These are phyloP conservation scores for Penicillium dipodomyicola DNA, from an alignment of 495 filamentous ascomycete species.

Conservation along the genomic window DNA sequence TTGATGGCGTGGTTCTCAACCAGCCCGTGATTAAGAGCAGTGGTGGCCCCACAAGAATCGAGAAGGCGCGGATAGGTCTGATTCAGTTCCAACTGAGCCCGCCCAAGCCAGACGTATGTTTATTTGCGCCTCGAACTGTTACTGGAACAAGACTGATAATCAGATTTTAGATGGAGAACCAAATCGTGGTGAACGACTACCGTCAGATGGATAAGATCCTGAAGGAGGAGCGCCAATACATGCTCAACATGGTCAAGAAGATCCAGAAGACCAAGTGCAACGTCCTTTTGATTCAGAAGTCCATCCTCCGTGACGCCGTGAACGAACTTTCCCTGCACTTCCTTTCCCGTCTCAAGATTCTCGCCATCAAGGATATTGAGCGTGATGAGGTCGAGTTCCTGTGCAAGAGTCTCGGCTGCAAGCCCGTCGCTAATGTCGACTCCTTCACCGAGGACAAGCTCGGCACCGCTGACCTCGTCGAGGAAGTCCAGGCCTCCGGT, in stretches of 20 bases:
- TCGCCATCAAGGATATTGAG: slow-evolving; percentile 95
- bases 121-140: background rate
- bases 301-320: slow-evolving; percentile 94
- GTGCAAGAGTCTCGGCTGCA: slow-evolving; percentile 97
- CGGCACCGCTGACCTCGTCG: slow-evolving; percentile 89
- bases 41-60: slow-evolving; percentile 86
- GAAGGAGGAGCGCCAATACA: slow-evolving; percentile 96
- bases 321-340: slow-evolving; percentile 97
- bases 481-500: slow-evolving; percentile 84
- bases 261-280: slow-evolving; percentile 99
- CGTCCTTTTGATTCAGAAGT: slow-evolving; percentile 97
- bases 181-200: slow-evolving; percentile 98
- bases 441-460: slow-evolving; percentile 99
- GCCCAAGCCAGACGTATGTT: slow-evolving; percentile 89
- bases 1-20: slow-evolving; percentile 90
- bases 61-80: slow-evolving; percentile 94
- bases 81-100: slow-evolving; percentile 99
- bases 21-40: slow-evolving; percentile 92
- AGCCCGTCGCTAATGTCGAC: slow-evolving; percentile 97
- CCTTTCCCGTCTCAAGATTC: slow-evolving; percentile 93
- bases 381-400: slow-evolving; percentile 98
- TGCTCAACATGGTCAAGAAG: slow-evolving; percentile 99
- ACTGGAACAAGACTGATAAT: slow-evolving; percentile 3
- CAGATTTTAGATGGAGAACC: slow-evolving; percentile 84
- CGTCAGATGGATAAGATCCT: slow-evolving; percentile 99